phyloP scores from a whole-genome alignment of 352 stramenopile species.

The Phytophthora sansomeana region DNA sequence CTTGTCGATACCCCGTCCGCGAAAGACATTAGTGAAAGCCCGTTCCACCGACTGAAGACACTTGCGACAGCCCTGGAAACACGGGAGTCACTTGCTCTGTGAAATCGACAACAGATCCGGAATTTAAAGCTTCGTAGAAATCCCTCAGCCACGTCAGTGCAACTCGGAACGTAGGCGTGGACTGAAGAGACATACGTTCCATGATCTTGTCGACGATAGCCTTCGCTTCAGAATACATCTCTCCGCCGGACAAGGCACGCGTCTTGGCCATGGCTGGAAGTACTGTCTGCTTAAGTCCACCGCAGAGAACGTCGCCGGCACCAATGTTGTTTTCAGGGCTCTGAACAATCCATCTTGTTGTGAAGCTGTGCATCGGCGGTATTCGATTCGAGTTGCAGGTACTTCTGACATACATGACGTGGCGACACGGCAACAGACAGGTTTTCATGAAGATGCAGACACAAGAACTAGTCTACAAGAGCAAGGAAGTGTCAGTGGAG shows the following conservation, averaged over 20 bases:
- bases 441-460: constrained; percentile 20
- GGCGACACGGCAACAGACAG: constrained; percentile 12
- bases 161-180: constrained; percentile 9
- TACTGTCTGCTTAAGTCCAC: neutral
- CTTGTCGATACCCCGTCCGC: too few relatives aligned
- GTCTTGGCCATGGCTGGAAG: neutral
- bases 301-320: neutral
- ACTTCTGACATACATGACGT: constrained; percentile 9
- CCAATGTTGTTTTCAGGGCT: constrained; percentile 16
- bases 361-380: neutral
- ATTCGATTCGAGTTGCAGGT: constrained; percentile 7
- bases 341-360: constrained; percentile 3
- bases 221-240: constrained; percentile 9
- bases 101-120: neutral
- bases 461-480: neutral
- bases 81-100: neutral
- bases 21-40: neutral
- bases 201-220: constrained; percentile 6
- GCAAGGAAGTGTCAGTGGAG: neutral
- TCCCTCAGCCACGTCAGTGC: constrained; percentile 23
- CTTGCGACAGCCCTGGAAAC: neutral
- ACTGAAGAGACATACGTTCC: constrained; percentile 17
- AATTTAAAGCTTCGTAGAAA: constrained; percentile 5
- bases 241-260: neutral
- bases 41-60: neutral